Conservation (phyloP, 176 grass and related monocot species). For the Canna indica region DNA sequence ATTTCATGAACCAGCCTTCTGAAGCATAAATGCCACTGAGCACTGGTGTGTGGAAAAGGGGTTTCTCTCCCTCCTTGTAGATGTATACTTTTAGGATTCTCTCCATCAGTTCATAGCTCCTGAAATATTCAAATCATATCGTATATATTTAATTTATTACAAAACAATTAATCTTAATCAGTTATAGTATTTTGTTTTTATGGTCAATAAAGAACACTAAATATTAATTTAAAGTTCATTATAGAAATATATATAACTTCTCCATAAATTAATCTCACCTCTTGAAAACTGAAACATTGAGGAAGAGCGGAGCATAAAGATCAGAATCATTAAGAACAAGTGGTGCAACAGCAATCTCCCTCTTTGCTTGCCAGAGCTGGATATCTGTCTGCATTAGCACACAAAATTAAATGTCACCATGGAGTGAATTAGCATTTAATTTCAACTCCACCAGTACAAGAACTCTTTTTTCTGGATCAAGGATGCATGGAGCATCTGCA, state of each 20-base stretch:
- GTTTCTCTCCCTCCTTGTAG: slow-evolving; percentile 30
- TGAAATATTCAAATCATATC: no score
- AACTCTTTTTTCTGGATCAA: no score
- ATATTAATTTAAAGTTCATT: no score
- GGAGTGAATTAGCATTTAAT: background rate
- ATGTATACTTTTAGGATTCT: slow-evolving; percentile 34
- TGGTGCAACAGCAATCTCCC: slow-evolving; percentile 42
- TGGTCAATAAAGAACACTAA: no score
- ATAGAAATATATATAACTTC: background rate
- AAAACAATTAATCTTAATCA: no score
- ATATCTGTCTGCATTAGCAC: background rate
- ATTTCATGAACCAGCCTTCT: slow-evolving; percentile 27
- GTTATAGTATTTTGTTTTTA: no score
- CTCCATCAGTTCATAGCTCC: slow-evolving; percentile 42
- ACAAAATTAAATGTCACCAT: background rate
- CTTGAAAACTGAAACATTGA: slow-evolving; percentile 74
- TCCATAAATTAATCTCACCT: slow-evolving; percentile 23
- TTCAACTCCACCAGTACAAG: no score
- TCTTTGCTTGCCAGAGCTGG: slow-evolving; percentile 47
- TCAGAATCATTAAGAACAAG: slow-evolving; percentile 39
- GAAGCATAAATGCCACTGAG: slow-evolving; percentile 12
- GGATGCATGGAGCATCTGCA: no score
- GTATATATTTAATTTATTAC: no score
- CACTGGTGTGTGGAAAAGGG: slow-evolving; percentile 17
- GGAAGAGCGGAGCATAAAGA: slow-evolving; percentile 69